phyloP scores from a whole-genome alignment of 208 protist genomes.

The Kentomonas sorsogonicus region DNA sequence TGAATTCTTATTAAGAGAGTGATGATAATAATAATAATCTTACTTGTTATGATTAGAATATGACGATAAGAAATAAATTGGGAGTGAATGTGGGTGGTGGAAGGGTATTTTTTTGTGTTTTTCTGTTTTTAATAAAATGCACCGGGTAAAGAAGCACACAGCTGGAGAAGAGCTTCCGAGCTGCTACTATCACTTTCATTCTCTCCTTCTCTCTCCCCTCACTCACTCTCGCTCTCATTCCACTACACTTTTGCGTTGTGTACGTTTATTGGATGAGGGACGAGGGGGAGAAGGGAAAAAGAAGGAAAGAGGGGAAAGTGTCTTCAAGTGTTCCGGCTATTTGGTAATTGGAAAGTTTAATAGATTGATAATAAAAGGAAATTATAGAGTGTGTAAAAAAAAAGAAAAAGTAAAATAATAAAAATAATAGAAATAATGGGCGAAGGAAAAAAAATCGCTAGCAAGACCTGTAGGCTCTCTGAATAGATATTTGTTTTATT shows the following conservation, averaged over 20 bases:
- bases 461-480: neutral
- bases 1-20: too few species aligned
- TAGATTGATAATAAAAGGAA: neutral
- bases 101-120: neutral
- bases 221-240: too few species aligned
- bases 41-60: too few species aligned
- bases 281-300: neutral
- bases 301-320: neutral
- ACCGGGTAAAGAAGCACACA: neutral
- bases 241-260: too few species aligned
- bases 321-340: neutral
- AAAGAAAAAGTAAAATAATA: slow-evolving; percentile 7
- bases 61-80: too few species aligned
- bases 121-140: neutral
- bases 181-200: too few species aligned
- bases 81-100: neutral
- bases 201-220: too few species aligned
- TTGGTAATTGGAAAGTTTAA: neutral
- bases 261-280: neutral
- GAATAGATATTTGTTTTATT: slow-evolving; percentile 8
- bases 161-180: too few species aligned
- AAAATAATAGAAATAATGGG: neutral
- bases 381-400: slow-evolving; percentile 4
- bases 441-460: slow-evolving; percentile 1
- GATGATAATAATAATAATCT: too few species aligned